Evolutionary conservation across 345 rosid genomes (phyloP).

Genomic region (Schrenkiella parvula): DNA sequence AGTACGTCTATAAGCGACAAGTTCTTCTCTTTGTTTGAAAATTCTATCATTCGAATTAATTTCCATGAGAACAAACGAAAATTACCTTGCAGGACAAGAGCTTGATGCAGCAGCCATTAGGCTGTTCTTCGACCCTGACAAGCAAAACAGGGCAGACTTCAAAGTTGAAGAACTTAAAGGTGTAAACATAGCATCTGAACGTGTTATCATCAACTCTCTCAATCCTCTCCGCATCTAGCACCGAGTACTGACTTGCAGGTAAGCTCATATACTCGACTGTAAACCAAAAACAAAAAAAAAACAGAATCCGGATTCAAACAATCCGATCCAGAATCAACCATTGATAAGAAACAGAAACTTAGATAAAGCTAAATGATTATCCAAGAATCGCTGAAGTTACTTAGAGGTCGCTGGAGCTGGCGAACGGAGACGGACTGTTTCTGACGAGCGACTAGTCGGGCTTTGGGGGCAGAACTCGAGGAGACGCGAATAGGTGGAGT

Average conservation of each 20-base stretch:
- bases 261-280: conserved; percentile 91
- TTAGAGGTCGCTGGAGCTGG: conserved; percentile 76
- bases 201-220: conserved; percentile 88
- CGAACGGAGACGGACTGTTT: conserved; percentile 65
- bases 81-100: conserved; percentile 87
- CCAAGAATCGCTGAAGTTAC: conserved; percentile 41
- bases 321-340: background rate
- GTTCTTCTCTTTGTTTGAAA: background rate
- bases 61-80: background rate
- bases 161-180: conserved; percentile 76
- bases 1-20: background rate
- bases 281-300: background rate
- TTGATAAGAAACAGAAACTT: background rate
- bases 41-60: background rate
- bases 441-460: conserved; percentile 75
- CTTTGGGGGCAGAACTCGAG: conserved; percentile 51
- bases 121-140: conserved; percentile 83
- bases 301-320: background rate
- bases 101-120: conserved; percentile 85
- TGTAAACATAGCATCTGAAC: conserved; percentile 80
- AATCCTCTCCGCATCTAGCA: conserved; percentile 95
- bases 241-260: conserved; percentile 98
- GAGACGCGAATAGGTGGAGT: conserved; percentile 43
- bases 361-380: background rate
- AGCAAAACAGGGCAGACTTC: conserved; percentile 95